Evolutionary conservation across 495 filamentous ascomycete species (phyloP), one percentile per base, ranked within the genome.

Genomic region (Cercophora sp.): DNA sequence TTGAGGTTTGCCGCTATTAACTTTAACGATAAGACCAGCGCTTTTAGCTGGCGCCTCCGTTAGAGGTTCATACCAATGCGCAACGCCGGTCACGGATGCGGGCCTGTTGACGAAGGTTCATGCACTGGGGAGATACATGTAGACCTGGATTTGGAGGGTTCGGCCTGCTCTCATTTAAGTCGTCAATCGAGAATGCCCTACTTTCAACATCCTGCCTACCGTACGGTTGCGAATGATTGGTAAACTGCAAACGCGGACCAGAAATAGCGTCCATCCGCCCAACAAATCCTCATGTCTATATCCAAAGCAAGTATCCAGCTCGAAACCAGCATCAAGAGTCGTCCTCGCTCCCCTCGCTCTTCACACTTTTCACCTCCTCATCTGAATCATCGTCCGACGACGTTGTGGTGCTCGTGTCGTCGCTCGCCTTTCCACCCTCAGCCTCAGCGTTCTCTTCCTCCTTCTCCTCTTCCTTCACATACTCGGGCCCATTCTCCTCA

Each of bases 11-110:
- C 37, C 10, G 37, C 24, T 4, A 4, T 8, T 3, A 39, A 34
- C 13, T 51, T 51, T 26, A 51, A 51, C 18, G 48, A 51, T 20
- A 41, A 31, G 4, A 41, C 27, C 48, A 51, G 48, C 26, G 37
- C 35, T 9, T 51, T 51, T 27, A 51, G 23, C 37, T 51, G 36
- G 48, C 25, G 22, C 10, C 10, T 42, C 9, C 48, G 35, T 26
- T 48, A n/a, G 22, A 9, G n/a, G 36, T n/a, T n/a, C n/a, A n/a
- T n/a, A n/a, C n/a, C n/a, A n/a, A n/a, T n/a, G n/a, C n/a, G n/a
- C n/a, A n/a, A n/a, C n/a, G n/a, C n/a, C n/a, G n/a, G n/a, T n/a
- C n/a, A n/a, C n/a, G n/a, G n/a, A n/a, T n/a, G n/a, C n/a, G n/a
- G n/a, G n/a, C n/a, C n/a, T n/a, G n/a, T n/a, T n/a, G n/a, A n/a